Evolutionary conservation across 371 early-diverging fungal species (phyloP), one percentile per base, ranked within the genome.

Genomic region (Lichtheimia ornata): DNA sequence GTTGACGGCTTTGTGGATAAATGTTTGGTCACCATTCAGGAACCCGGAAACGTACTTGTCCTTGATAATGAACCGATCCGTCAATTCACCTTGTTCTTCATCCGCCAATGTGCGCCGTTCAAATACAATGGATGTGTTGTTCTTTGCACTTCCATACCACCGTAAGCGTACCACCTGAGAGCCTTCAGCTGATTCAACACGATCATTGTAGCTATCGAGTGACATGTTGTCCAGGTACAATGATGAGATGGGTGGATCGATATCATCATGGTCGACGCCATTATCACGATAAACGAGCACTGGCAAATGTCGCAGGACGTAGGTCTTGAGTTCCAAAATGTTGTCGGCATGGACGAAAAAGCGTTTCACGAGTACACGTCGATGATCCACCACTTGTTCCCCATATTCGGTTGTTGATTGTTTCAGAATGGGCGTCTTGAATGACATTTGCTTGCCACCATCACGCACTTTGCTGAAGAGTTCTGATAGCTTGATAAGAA

Each of bases 291-390:
- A 99, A 25, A 99, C 88, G 58, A 98, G 83, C 25, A 99, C 96
- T 6, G 99, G 99, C 44, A 99, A 84, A 70, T 98, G 90, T 71
- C 93, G 92, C 50, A 99, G 85, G 49, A 99, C 95, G 67, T 86
- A 83, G 18, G 92, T 88, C 72, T 97, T 96, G 63, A 99, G 87
- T 68, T 97, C 97, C 64, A 94, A 88, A n/a, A 99, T 91, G 75
- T 99, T 98, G 70, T 99, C 98, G 0, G 93, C 90, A 62, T 96
- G 96, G 0, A 99, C 96, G 96, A 99, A 99, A 82, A 95, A 99
- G 72, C 99, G 65, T 51, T 74, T 78, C 22, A 78, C 66, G 3
- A 77, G 60, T 0, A 51, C 58, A 18, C 51, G 56, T 47, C 45
- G n/a, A 13, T 91, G 63, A 86, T 87, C 54, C 27, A 45, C 45